Base-by-base conservation (phyloP, 2,329 filamentous ascomycete genomes). In the Colletotrichum melonis region DNA sequence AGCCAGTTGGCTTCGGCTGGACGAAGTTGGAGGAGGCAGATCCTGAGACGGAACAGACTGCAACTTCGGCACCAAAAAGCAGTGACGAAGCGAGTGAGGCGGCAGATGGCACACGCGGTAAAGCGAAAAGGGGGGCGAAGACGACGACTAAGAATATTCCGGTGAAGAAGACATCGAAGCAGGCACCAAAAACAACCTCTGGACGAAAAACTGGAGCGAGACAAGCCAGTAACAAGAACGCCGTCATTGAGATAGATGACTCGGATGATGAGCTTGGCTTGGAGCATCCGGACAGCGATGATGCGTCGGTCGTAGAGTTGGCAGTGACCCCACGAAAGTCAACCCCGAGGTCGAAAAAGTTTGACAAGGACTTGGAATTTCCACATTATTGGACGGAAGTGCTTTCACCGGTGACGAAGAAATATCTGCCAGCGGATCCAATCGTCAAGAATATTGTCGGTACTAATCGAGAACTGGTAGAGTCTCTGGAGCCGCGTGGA, bases 321-420 rank as follows among this genome's bases (percentile, higher is more conserved):
- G 83, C 85, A 38, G 75, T 83, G 9, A 82, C 82, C 3, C 82
- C 85, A 5, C 82, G 81, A 63, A 88, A 83, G 76, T 82, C 81
- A 52, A 19, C 12, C 14, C 78, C 77, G 7, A 80, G 78, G 62
- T 78, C 79, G 30, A 87, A 86, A 72, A 86, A 88, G 67, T 94
- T 92, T 77, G 95, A 97, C 77, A 87, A 88, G 24, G 95, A 97
- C 76, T 86, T 98, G 32, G 90, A 92, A 2, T 97, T 92, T 76
- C 95, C 97, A 1, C 93, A 94, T 63, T 98, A 98, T 81, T 99
- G 97, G 97, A 93, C 93, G 0, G 97, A 99, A 81, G 93, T 94
- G 3, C 86, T 97, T 2, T 98, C 95, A 0, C 93, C 95, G 2
- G 87, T 94, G 4, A 96, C 94, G 0, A 90, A 94, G 67, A 94